Evolutionary conservation across 768 basidiomycete species (phyloP).

Genomic region (Kwoniella sp.): DNA sequence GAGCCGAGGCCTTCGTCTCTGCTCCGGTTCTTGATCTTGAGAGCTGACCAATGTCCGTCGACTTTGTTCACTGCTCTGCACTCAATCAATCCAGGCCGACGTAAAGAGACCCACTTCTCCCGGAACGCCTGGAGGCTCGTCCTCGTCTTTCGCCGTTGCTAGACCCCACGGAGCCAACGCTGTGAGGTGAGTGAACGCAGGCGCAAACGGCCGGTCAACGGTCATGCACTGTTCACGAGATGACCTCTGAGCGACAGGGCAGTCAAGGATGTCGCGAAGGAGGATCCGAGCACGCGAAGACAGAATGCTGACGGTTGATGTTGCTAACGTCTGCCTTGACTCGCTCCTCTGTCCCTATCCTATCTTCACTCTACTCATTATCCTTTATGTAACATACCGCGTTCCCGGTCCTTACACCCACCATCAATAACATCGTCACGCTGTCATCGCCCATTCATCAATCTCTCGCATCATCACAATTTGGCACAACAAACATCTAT

Average conservation of each 20-base stretch:
- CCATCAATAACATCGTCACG: too few relatives aligned
- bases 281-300: too few relatives aligned
- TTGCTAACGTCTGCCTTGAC: not conserved
- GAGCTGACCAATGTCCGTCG: not conserved
- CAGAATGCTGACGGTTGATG: not conserved
- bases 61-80: not conserved
- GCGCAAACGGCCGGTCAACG: not conserved
- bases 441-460: too few relatives aligned
- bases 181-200: conserved; percentile 43
- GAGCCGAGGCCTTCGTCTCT: too few relatives aligned
- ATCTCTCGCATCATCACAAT: too few relatives aligned
- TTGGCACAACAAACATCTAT: too few relatives aligned
- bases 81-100: conserved; percentile 38
- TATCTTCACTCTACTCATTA: too few relatives aligned
- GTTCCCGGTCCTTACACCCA: too few relatives aligned
- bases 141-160: conserved; percentile 46
- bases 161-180: conserved; percentile 56
- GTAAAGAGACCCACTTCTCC: conserved; percentile 52
- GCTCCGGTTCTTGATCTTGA: too few relatives aligned
- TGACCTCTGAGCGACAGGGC: not conserved
- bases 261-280: too few relatives aligned
- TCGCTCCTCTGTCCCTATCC: too few relatives aligned
- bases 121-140: conserved; percentile 31
- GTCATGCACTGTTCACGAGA: not conserved
- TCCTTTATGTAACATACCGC: too few relatives aligned